Evolutionary conservation across 73 alveolate genomes (phyloP).

Genomic region (Stentor roeselii): DNA sequence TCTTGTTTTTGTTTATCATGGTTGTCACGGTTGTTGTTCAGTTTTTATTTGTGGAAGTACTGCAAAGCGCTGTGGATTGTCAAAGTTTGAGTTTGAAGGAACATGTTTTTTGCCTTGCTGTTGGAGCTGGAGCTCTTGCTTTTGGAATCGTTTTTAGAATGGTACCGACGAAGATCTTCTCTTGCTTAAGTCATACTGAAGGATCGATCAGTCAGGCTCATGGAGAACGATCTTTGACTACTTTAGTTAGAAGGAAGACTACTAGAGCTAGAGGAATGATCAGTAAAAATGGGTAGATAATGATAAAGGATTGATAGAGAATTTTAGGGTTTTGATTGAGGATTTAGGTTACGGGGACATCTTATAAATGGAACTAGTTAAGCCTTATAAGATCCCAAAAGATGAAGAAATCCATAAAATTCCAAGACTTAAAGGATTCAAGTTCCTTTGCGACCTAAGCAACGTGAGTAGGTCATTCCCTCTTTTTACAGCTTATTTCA

Average conservation of each 20-base stretch:
- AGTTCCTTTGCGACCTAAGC: no score
- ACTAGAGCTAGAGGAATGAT: background rate
- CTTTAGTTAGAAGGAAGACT: background rate
- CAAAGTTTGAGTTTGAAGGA: conserved; percentile 60
- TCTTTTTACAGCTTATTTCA: no score
- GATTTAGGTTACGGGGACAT: no score
- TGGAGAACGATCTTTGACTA: background rate
- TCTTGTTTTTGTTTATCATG: conserved; percentile 65
- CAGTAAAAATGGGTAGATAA: background rate
- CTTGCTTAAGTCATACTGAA: conserved; percentile 5
- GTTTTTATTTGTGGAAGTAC: conserved; percentile 58
- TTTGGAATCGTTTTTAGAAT: conserved; percentile 18
- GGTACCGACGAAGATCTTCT: background rate
- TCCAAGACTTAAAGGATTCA: no score
- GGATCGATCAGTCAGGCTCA: background rate
- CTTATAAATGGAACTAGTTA: no score
- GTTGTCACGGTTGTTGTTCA: conserved; percentile 73
- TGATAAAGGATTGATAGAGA: no score
- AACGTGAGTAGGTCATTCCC: no score
- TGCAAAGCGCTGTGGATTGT: conserved; percentile 50
- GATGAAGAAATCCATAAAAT: no score
- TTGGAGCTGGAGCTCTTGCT: conserved; percentile 43
- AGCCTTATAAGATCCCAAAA: no score
- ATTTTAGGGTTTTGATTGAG: background rate
- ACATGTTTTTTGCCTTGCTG: conserved; percentile 66